Base-by-base conservation (phyloP, 2,329 filamentous ascomycete genomes). In the Aureobasidium sp. region DNA sequence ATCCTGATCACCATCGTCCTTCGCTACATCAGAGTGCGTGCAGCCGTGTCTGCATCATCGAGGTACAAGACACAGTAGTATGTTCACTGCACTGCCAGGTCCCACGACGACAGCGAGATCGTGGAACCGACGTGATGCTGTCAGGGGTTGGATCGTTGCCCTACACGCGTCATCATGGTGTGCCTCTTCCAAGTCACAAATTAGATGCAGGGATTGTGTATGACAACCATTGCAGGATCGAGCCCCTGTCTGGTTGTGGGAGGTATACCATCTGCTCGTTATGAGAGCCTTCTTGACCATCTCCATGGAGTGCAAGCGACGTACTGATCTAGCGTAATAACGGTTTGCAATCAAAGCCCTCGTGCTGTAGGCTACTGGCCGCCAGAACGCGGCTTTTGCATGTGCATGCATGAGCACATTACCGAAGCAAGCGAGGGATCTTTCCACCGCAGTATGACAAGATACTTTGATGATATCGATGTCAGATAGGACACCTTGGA, bases 131-230 rank as follows among this genome's bases (percentile, higher is more conserved):
- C 37, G 17, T 15, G 37, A 8, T 55, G 36, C 22, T 55, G 9
- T 11, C 17, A 31, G 27, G 12, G 15, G 37, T 20, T 14, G 15
- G 17, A n/a, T 31, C 36, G 14, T 5, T 27, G 25, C 25, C 14
- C 51, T 14, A 37, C 12, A 55, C 51, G n/a, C 51, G 51, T 55
- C 51, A 55, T 55, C 29, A 42, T 55, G 51, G 36, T 41, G 37
- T 42, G n/a, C 37, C 20, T 4, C 36, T 42, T 42, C 22, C 36
- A 55, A 52, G 20, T 39, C 49, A 39, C 49, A 27, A 7, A 52
- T 17, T 12, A 39, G 49, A 17, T 55, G 37, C 37, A 55, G 41
- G 51, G 51, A 20, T 55, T n/a, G 51, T 41, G 34, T 52, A 15
- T 29, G 36, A 31, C 25, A 37, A 36, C 22, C 15, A 42, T 29